Evolutionary conservation across 805 yeast genomes (phyloP), one percentile per base, ranked within the genome.

Genomic region (Nakazawaea ambrosiae): DNA sequence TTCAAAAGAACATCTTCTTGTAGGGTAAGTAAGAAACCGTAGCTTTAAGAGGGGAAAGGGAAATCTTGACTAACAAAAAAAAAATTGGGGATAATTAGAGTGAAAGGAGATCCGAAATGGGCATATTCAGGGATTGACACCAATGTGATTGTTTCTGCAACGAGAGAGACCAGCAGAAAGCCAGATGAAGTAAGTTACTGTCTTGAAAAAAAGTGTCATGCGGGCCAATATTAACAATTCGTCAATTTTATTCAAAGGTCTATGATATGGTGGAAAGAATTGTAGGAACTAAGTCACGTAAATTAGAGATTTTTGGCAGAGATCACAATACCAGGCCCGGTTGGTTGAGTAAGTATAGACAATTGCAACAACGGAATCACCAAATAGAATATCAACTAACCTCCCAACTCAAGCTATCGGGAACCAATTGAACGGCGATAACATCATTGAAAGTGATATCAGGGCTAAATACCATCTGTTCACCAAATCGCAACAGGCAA

Each of bases 271-370:
- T 83, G 11, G 97, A 90, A 47, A 63, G 96, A 41, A 52, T 89
- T 29, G 96, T 81, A 4, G 97, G 96, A 0, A 65, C 65, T 3
- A 73, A 78, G 41, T 72, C 88, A 4, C 65, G 94, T 20, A 89
- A 90, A 51, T 63, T 90, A 22, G 97, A 90, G 55, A 75, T 90
- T 2, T 89, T 89, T 60, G 97, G 97, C 4, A 70, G 95, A 40
- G 82, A 79, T 45, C 90, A 85, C 50, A 89, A 90, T 50, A 67
- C 81, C 1, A 68, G 96, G 26, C 83, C 87, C 0, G 96, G 96
- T 0, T 90, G 97, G 97, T 61, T 89, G 37, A 85, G 69, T 46
- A 64, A 45, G 66, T 57, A 34, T 18, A 26, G 14, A 9, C 28
- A 9, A 26, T 22, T n/a, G 25, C 4, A 17, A 34, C 3, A 15